Conservation (phyloP, 106 monocot species). For the Iris macrosiphon region DNA sequence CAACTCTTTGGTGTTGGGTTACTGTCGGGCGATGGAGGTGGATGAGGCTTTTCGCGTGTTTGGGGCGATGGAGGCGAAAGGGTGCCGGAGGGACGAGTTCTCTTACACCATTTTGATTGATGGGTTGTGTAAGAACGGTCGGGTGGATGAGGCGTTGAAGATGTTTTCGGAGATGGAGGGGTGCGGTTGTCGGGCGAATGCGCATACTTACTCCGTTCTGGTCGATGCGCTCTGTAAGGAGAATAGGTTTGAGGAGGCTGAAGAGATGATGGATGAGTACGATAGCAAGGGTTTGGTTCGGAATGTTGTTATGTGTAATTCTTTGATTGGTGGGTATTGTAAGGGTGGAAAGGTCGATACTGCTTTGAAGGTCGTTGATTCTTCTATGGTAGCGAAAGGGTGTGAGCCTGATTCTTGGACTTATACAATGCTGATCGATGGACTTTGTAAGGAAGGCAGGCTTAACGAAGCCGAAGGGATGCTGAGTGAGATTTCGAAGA, state of each 20-base stretch:
- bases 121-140: constrained; percentile 1
- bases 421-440: constrained; percentile 13
- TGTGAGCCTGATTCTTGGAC: constrained; percentile 11
- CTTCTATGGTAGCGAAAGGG: constrained; percentile 14
- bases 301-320: constrained; percentile 7
- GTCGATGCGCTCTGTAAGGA: constrained; percentile 13
- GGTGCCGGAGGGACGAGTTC: constrained; percentile 2
- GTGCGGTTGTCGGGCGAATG: neutral
- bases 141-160: constrained; percentile 4
- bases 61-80: constrained; percentile 1
- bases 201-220: constrained; percentile 9
- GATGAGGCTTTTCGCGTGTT: constrained; percentile 12
- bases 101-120: constrained; percentile 11
- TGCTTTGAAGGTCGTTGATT: constrained; percentile 8
- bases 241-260: constrained; percentile 6
- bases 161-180: constrained; percentile 8
- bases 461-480: constrained; percentile 24
- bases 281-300: neutral
- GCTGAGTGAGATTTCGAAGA: constrained; percentile 13
- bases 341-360: constrained; percentile 6
- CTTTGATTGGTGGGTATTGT: constrained; percentile 19
- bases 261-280: constrained; percentile 7
- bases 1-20: constrained; percentile 49
- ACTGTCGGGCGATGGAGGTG: constrained; percentile 26
- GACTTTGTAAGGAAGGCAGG: constrained; percentile 25